Evolutionary conservation across 352 stramenopile species (phyloP), one percentile per base, ranked within the genome.

Genomic region (Pythium periplocum): DNA sequence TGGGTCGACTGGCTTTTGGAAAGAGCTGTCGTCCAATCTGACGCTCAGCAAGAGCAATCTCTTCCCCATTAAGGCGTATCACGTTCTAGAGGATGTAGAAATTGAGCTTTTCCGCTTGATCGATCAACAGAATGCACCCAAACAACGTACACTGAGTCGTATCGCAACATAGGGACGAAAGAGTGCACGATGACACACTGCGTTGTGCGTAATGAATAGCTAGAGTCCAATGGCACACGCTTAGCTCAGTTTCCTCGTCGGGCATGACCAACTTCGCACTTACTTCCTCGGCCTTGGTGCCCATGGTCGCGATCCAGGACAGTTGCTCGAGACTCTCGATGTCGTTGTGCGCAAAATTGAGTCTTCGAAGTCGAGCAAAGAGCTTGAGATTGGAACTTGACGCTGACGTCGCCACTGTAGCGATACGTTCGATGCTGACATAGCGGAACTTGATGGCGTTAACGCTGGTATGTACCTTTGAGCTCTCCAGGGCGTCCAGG

Each of bases 321-420:
- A 92, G 55, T 48, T 92, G 78, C 0, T 87, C 69, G 57, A 90
- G 83, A 5, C 66, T 65, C 3, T 71, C 59, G 12, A 90, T 54
- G 52, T 90, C 77, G 50, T 92, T 92, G 57, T 82, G 57, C n/a
- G 66, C 56, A 54, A 92, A 86, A 40, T 70, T 78, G 31, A 92
- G 47, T 6, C 79, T 54, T 1, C 78, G 66, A 31, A 92, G 51
- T 0, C 73, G 53, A 3, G 62, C 66, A 58, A 90, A 92, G 42
- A 80, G 61, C 53, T 84, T 89, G 32, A 90, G 48, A 33, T 85
- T 85, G 0, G 58, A 40, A 34, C 55, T 74, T 17, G 56, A 62
- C 8, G 67, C 36, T 2, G 64, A 66, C 3, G 56, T 68, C 4
- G 76, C 64, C 4, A 67, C 66, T 5, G 59, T 49, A 11, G 61